Base-by-base conservation (phyloP, 768 basidiomycete species). In the Pleurotus ostreatus region DNA sequence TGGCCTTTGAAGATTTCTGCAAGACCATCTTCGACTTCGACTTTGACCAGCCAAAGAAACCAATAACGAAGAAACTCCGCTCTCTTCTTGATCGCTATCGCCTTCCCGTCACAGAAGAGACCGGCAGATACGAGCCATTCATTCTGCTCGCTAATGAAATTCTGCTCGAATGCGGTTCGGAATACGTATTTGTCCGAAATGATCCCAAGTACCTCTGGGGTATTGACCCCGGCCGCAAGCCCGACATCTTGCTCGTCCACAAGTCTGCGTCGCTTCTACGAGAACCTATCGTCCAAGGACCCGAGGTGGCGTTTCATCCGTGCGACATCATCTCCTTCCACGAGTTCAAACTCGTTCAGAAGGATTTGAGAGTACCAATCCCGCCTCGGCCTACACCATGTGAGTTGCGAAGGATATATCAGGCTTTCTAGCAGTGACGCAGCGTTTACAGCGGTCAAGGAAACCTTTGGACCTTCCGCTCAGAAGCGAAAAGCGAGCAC, bases 321-420 rank as follows among this genome's bases (percentile, higher is more conserved):
- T 16, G 12, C 25, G 39, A 57, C 20, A 20, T 44, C 13, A 13
- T 57, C 20, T 30, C 41, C 18, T 57, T 44, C 56, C 12, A 40
- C 8, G 56, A 53, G 25, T 52, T 51, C 48, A 57, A 57, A 30
- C 51, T 41, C 16, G 18, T n/a, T n/a, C 7, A 57, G 15, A 20
- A 48, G n/a, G 23, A 41, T n/a, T 23, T 57, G 39, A 47, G 46
- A 47, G 8, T 18, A 2, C 6, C 16, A 47, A 13, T 22, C 46
- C 1, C 46, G 46, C 46, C 6, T 11, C 8, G 5, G 16, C 46
- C 46, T 5, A 47, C 46, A 23, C 5, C 23, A 47, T 47, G 46
- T 47, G 23, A 6, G 46, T 47, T 47, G 23, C 6, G 13, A 13
- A 5, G 18, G 5, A 20, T n/a, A n/a, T n/a, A n/a, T n/a, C n/a